Base-by-base conservation (phyloP, 495 filamentous ascomycete species). In the Evernia prunastri region DNA sequence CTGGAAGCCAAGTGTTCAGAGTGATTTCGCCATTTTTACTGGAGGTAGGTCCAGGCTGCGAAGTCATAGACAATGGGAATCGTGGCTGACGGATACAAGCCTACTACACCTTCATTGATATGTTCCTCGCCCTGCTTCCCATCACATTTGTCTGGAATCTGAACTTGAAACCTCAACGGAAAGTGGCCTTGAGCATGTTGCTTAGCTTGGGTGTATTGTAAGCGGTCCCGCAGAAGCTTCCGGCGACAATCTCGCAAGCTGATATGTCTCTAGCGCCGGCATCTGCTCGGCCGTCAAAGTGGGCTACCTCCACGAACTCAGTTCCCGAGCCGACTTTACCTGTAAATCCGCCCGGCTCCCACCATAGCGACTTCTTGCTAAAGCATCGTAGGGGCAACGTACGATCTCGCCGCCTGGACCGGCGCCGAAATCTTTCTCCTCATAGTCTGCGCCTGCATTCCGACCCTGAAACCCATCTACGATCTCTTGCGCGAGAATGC, bases 211-310 rank as follows among this genome's bases (percentile, higher is more conserved):
- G 67, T 42, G 23, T 60, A 1, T 45, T 68, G 35, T 70, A 47
- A 11, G 37, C 15, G 6, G 12, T 43, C 10, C 3, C 27, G 3
- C 58, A 4, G 15, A 15, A 18, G 5, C 18, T 9, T 6, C 40
- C 18, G 17, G 20, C 4, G 27, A 59, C 5, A 36, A 15, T 18
- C 12, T 4, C 56, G 13, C 31, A 31, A 15, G n/a, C 17, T 40
- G 17, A 59, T 8, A 27, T 27, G 15, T 23, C 25, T 25, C 18
- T 25, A 62, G 60, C 47, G 43, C 69, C 3, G 66, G 56, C 11
- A 62, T 70, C 9, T 66, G 66, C 39, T 66, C 69, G 31, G 63
- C 64, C 3, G 64, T 70, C 63, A 70, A 68, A 42, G 61, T 45
- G 0, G n/a, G 33, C 3, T n/a, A 37, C 11, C 18, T 60, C 39